These are phyloP conservation scores for Aspergillus uvarum DNA, from an alignment of 2,329 filamentous ascomycete species.

Conservation along the genomic window DNA sequence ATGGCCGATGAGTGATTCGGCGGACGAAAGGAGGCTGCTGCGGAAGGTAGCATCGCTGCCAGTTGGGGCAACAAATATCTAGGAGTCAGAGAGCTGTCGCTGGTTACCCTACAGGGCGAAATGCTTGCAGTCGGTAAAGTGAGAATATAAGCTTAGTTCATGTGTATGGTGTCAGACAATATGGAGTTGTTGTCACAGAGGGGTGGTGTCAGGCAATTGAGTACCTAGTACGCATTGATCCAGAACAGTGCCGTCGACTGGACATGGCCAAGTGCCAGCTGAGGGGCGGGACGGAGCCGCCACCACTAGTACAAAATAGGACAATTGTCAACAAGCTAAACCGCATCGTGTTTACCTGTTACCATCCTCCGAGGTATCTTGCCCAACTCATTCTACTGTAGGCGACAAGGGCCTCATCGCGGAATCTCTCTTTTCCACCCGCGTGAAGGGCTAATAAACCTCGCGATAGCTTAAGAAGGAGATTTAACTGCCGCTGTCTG, in stretches of 20 bases:
- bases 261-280: not conserved
- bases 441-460: not conserved
- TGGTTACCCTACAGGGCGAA: too few relatives aligned
- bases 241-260: not conserved
- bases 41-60: slow-evolving; percentile 33
- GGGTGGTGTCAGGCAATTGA: not conserved
- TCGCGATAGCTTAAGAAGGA: not conserved
- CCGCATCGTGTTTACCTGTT: not conserved
- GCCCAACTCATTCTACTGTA: slow-evolving; percentile 5
- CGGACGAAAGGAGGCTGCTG: slow-evolving; percentile 32
- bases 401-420: not conserved
- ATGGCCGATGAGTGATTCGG: slow-evolving; percentile 28
- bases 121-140: too few relatives aligned
- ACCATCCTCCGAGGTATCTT: not conserved
- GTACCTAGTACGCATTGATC: not conserved
- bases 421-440: not conserved
- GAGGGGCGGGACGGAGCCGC: not conserved
- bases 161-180: too few relatives aligned
- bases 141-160: too few relatives aligned
- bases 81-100: too few relatives aligned
- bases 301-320: slow-evolving; percentile 31
- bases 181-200: not conserved
- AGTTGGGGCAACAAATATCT: too few relatives aligned
- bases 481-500: not conserved
- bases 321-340: slow-evolving; percentile 41